These are phyloP conservation scores for Raphanus raphanistrum DNA, from an alignment of 345 rosid genomes.

Conservation along the genomic window DNA sequence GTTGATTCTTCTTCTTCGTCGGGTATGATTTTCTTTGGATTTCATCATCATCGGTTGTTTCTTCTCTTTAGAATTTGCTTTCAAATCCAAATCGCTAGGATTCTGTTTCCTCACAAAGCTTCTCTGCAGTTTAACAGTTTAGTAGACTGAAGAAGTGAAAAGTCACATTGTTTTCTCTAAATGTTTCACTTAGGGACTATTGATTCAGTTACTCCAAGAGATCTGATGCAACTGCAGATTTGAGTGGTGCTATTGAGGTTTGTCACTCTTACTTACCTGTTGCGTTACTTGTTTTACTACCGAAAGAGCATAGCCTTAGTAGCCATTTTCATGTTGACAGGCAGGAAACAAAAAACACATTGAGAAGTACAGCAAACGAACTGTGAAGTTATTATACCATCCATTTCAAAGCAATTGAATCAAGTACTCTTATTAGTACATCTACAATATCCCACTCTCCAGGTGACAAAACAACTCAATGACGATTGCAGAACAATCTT, in stretches of 20 bases:
- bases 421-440: not conserved
- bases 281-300: not conserved
- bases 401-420: not conserved
- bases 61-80: no score
- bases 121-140: no score
- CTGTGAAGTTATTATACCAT: slow-evolving; percentile 58
- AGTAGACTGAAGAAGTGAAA: no score
- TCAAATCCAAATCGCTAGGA: no score
- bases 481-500: no score
- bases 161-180: no score
- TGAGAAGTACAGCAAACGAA: slow-evolving; percentile 89
- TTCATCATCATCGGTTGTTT: no score
- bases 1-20: no score
- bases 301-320: not conserved
- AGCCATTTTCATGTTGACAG: slow-evolving; percentile 36
- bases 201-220: slow-evolving; percentile 70
- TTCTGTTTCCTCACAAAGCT: no score
- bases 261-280: slow-evolving; percentile 1
- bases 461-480: slow-evolving; percentile 73
- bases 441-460: slow-evolving; percentile 23
- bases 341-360: slow-evolving; percentile 85
- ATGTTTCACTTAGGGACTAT: no score
- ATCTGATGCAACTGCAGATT: slow-evolving; percentile 68
- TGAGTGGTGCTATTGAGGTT: slow-evolving; percentile 72
- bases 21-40: no score